Evolutionary conservation across 352 stramenopile genomes (phyloP).

Genomic region (Pythium periplocum): DNA sequence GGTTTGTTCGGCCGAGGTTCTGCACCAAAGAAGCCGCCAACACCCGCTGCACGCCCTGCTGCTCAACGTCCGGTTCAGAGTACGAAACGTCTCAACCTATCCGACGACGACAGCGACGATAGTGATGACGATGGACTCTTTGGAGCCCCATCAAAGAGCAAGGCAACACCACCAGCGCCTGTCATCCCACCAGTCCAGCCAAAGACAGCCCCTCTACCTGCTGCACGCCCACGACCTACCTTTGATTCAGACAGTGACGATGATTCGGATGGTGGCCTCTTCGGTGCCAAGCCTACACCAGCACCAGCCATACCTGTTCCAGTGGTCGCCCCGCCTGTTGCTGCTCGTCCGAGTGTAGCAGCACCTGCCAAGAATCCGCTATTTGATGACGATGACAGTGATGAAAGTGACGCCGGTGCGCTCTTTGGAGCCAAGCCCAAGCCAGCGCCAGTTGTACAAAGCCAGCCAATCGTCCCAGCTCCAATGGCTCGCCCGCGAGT

Average conservation of each 20-base stretch:
- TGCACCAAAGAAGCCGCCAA: constrained; percentile 5
- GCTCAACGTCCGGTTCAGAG: constrained; percentile 11
- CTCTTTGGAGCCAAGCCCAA: constrained; percentile 19
- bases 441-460: constrained; percentile 1
- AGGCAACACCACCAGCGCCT: neutral
- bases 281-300: constrained; percentile 27
- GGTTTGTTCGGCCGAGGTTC: constrained; percentile 30
- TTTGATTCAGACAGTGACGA: constrained; percentile 24
- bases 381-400: constrained; percentile 48
- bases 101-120: constrained; percentile 34
- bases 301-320: constrained; percentile 2
- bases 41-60: constrained; percentile 1
- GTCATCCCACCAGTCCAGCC: too few relatives aligned
- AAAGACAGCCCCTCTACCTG: neutral
- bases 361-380: constrained; percentile 29
- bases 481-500: neutral
- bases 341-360: constrained; percentile 1
- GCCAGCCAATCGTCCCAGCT: neutral
- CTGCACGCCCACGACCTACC: constrained; percentile 1
- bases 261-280: constrained; percentile 31
- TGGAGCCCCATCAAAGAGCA: constrained; percentile 23
- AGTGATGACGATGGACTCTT: constrained; percentile 34
- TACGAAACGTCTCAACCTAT: constrained; percentile 35
- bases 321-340: constrained; percentile 3
- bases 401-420: constrained; percentile 30